These are phyloP conservation scores for Firmiana major DNA, from an alignment of 345 rosid species.

Conservation along the genomic window DNA sequence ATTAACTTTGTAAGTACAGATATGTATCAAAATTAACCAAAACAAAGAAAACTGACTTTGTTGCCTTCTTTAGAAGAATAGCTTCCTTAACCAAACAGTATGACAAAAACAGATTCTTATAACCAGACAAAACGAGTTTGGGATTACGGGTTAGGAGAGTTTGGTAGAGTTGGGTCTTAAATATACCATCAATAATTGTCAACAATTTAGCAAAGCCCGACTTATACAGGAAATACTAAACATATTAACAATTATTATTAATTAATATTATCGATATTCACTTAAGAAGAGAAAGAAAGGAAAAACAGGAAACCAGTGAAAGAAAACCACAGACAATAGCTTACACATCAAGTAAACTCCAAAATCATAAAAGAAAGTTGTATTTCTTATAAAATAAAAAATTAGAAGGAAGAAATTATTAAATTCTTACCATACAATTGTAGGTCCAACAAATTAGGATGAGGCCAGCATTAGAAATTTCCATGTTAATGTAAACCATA, in stretches of 20 bases:
- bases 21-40: not conserved
- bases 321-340: not conserved
- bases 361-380: not conserved
- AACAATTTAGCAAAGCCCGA: slow-evolving; percentile 1
- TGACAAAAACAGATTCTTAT: not conserved
- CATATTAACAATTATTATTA: not conserved
- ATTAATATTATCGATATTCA: not conserved
- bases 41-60: not conserved
- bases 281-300: not conserved
- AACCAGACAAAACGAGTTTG: not conserved
- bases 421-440: not conserved
- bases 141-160: not conserved
- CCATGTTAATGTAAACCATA: not conserved
- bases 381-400: not conserved
- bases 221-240: not conserved
- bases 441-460: not conserved
- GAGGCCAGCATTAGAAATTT: not conserved
- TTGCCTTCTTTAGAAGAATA: not conserved
- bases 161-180: not conserved
- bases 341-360: not conserved
- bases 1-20: not conserved
- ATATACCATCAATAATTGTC: not conserved
- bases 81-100: not conserved
- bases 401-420: not conserved
- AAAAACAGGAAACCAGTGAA: not conserved